Conservation (phyloP, 352 stramenopile genomes). For the Phytophthora hibernalis region DNA sequence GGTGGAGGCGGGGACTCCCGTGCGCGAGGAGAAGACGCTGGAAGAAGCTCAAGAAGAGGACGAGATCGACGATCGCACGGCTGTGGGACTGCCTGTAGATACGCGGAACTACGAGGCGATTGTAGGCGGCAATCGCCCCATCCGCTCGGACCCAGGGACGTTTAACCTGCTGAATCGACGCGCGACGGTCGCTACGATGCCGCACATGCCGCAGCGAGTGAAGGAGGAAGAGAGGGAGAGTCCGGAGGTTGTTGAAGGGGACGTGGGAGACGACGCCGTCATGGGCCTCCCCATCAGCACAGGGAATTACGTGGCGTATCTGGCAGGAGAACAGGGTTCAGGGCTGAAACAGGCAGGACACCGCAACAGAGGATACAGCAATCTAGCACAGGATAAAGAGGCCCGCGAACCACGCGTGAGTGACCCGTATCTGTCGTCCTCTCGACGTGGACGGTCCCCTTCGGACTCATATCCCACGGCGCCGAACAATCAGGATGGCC, state of each 20-base stretch:
- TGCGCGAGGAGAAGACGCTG: constrained; percentile 3
- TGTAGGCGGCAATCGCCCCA: constrained; percentile 34
- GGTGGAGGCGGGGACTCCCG: constrained; percentile 10
- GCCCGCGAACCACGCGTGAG: constrained; percentile 41
- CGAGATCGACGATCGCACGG: constrained; percentile 41
- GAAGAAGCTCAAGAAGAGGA: constrained; percentile 28
- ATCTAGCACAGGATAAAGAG: constrained; percentile 42
- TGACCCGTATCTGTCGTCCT: constrained; percentile 44
- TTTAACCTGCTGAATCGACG: constrained; percentile 30
- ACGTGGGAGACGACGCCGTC: constrained; percentile 49
- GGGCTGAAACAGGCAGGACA: constrained; percentile 38
- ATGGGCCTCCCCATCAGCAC: constrained; percentile 68
- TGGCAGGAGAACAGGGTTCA: constrained; percentile 38
- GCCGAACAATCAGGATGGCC: constrained; percentile 30
- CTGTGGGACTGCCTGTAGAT: constrained; percentile 55
- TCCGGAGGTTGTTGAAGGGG: constrained; percentile 19
- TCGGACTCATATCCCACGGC: constrained; percentile 38
- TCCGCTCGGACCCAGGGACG: constrained; percentile 27
- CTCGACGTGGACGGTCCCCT: constrained; percentile 26
- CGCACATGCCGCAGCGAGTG: constrained; percentile 17
- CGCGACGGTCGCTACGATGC: constrained; percentile 37
- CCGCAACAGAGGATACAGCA: constrained; percentile 64
- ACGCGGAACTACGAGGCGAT: constrained; percentile 63
- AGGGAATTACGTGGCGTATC: constrained; percentile 62
- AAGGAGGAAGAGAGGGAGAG: constrained; percentile 3